A percentile compares a stretch with the other conserved stretches of the same genome.
Evolutionary conservation across 176 grass and related monocot species (phyloP).

Genomic region (Eragrostis nindensis): DNA sequence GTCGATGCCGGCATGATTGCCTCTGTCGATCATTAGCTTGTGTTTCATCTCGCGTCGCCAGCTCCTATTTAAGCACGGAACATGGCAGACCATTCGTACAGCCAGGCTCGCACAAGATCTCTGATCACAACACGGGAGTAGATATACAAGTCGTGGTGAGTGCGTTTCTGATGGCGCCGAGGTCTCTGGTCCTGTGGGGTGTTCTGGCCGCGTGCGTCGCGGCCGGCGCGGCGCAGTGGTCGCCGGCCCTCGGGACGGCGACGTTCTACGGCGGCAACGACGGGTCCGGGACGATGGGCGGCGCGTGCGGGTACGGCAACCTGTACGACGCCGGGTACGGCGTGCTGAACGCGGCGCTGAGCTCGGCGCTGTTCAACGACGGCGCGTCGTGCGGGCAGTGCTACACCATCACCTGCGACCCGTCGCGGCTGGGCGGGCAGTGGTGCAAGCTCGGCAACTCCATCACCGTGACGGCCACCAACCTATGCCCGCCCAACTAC

Average conservation of each 20-base stretch:
- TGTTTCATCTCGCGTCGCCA: not conserved
- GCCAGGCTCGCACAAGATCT: not conserved
- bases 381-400: slow-evolving; percentile 70
- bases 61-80: slow-evolving; percentile 21
- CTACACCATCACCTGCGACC: slow-evolving; percentile 47
- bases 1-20: not conserved
- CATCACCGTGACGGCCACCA: slow-evolving; percentile 56
- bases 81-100: not conserved
- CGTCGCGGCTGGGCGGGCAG: not conserved
- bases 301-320: slow-evolving; percentile 63
- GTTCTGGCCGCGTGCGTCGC: slow-evolving; percentile 4
- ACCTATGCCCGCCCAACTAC: slow-evolving; percentile 70
- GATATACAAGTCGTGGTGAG: no score
- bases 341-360: slow-evolving; percentile 49
- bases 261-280: slow-evolving; percentile 64
- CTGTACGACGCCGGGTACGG: slow-evolving; percentile 66
- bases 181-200: not conserved
- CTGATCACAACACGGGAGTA: no score
- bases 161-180: not conserved
- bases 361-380: slow-evolving; percentile 50
- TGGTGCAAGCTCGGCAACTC: slow-evolving; percentile 38
- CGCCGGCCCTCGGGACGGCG: slow-evolving; percentile 15
- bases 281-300: slow-evolving; percentile 68
- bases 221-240: not conserved
- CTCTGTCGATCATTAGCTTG: not conserved